These are phyloP conservation scores for Rhizophlyctis rosea DNA, from an alignment of 192 early-diverging fungal genomes.

Conservation along the genomic window DNA sequence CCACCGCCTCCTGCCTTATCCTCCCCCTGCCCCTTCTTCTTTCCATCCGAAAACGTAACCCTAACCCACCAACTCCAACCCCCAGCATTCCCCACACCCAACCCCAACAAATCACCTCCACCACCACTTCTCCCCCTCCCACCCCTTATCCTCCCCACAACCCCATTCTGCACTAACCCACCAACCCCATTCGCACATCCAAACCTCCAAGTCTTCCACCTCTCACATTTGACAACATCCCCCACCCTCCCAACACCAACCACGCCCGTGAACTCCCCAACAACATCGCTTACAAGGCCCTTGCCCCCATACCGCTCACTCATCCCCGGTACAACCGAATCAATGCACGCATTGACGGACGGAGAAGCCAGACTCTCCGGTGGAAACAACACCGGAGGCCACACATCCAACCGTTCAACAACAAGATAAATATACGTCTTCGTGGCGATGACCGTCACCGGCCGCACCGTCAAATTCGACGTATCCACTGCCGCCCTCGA, in stretches of 20 bases:
- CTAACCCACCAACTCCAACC: constrained; percentile 58
- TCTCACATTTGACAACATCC: constrained; percentile 38
- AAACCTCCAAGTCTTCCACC: constrained; percentile 52
- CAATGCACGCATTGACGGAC: constrained; percentile 20
- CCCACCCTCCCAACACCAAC: constrained; percentile 35
- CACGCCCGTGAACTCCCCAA: constrained; percentile 14
- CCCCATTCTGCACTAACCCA: constrained; percentile 36
- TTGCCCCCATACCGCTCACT: constrained; percentile 14
- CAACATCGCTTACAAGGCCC: constrained; percentile 32
- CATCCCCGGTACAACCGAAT: background rate
- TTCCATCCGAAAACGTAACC: constrained; percentile 31
- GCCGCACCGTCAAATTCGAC: constrained; percentile 27
- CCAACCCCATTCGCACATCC: constrained; percentile 30
- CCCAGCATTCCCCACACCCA: constrained; percentile 24
- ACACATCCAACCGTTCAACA: constrained; percentile 46
- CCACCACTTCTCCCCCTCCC: constrained; percentile 2
- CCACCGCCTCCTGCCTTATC: too few relatives aligned
- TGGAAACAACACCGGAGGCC: constrained; percentile 52
- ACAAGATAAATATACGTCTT: constrained; percentile 44
- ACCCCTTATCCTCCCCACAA: constrained; percentile 26
- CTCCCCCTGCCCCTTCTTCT: too few relatives aligned
- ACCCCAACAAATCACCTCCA: background rate
- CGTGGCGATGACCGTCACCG: constrained; percentile 36
- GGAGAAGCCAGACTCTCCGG: constrained; percentile 14
- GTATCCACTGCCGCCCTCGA: background rate